Evolutionary conservation across 768 basidiomycete species (phyloP), one percentile per base, ranked within the genome.

Genomic region (Suillus variegatus): DNA sequence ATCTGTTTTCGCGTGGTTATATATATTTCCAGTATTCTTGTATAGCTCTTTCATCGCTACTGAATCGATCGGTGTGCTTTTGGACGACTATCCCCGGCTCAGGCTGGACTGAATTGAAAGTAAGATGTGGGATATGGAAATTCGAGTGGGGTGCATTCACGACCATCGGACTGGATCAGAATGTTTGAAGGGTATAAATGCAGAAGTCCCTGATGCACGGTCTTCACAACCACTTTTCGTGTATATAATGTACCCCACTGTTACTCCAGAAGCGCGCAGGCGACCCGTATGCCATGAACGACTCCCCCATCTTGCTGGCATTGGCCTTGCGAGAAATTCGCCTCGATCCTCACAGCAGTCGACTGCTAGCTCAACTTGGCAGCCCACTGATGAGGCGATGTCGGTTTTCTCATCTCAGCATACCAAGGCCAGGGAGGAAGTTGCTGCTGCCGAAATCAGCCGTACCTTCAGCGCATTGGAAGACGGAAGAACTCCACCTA

Each of bases 1-100:
- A 76, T 65, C 69, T 64, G 65, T 65, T 67, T 60, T 68, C 52
- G 54, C 28, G 28, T 35, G 14, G 52, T 43, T 40, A 60, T 60
- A 40, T 63, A 63, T 57, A 57, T 57, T 16, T 60, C 58, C 41
- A 60, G 40, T 60, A 60, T 60, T 60, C 25, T 28, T 43, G 58
- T 60, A 28, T 60, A 60, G 58, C 58, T 60, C 28, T 60, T 18
- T 28, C 58, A 60, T 43, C 25, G 58, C 41, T 60, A 60, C 32
- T 60, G 41, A 60, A 60, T 58, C 40, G 57, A 43, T 43, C 58
- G 22, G 25, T 43, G 40, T 60, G 41, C 18, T 60, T 60, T 60
- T 32, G 18, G 40, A 43, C 12, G 25, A 60, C 58, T 16, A 41
- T 55, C 20, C 20, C 20, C 20, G 35, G 20, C 20, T 55, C 54